A percentile compares a stretch with the other conserved stretches of the same genome.
Evolutionary conservation across 331 rosid species (phyloP).

Genomic region (Cydonia oblonga): DNA sequence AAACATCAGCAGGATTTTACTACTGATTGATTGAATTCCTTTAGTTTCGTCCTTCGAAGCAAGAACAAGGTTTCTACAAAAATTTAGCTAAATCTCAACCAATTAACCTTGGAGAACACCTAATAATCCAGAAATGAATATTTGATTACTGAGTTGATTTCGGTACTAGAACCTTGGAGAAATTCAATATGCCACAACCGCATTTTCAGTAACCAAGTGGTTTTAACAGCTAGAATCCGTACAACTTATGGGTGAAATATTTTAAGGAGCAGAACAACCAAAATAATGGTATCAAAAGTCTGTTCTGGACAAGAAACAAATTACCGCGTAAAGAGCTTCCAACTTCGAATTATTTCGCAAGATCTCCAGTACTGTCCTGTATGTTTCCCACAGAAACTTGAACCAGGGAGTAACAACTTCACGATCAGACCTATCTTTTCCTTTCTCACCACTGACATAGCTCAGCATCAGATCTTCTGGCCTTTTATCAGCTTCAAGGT

Average conservation of each 20-base stretch:
- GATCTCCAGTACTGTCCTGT: constrained; percentile 90
- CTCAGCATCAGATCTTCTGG: constrained; percentile 95
- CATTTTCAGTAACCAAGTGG: background rate
- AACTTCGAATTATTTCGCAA: constrained; percentile 81
- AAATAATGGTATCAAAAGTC: background rate
- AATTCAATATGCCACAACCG: background rate
- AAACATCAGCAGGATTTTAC: background rate
- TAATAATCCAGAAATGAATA: background rate
- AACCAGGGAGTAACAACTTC: constrained; percentile 98
- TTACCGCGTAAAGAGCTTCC: constrained; percentile 90
- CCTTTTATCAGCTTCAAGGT: constrained; percentile 90
- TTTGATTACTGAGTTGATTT: background rate
- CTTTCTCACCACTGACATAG: constrained; percentile 96
- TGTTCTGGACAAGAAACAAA: constrained; percentile 15
- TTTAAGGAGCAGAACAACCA: background rate
- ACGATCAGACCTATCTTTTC: constrained; percentile 87
- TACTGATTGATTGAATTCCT: background rate
- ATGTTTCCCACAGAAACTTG: constrained; percentile 95
- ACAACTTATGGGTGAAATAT: background rate
- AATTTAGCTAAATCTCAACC: background rate
- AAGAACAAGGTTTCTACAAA: background rate
- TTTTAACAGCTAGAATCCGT: background rate
- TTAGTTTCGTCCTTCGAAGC: background rate
- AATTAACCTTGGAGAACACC: background rate
- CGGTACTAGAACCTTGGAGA: background rate